Base-by-base conservation (phyloP, 495 filamentous ascomycete genomes). In the Penicillium salamii region DNA sequence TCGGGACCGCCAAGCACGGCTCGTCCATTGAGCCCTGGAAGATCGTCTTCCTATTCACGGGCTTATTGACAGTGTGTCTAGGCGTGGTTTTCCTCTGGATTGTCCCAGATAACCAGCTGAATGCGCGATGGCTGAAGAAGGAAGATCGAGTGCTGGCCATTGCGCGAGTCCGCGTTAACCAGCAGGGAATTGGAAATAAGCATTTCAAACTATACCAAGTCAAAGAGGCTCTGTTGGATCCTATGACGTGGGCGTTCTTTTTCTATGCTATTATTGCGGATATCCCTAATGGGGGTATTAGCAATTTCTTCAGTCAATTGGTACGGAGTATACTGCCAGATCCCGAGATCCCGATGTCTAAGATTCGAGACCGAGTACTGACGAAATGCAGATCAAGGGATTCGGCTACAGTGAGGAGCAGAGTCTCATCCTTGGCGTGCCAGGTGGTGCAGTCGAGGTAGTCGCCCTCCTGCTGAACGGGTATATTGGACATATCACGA, bases 121-220 rank as follows among this genome's bases (percentile, higher is more conserved):
- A 87, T 55, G 81, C 82, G 11, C 76, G 80, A 24, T 88, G 83
- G 75, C 63, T 89, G 14, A 84, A 70, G 13, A 74, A 79, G 38
- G 71, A 82, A 49, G 86, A 89, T 39, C 78, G 81, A 38, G 50
- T 71, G 54, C 61, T 85, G 42, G 79, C 79, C 2, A 65, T 88
- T 39, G 82, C 82, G 42, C 72, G 84, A 23, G 78, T 87, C 18
- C 71, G 80, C 1, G 63, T 75, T 35, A 87, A 88, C 45, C 78
- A 86, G 56, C 83, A 85, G 53, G 85, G 85, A 11, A 78, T 87
- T 26, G 82, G 84, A 29, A 88, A 85, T 55, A 86, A 86, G 66
- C 76, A 80, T 26, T 87, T 85, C 59, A 85, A 85, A 40, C 61
- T 71, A 53, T 78, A 83, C 24, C 85, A 88, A 48, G 72, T 81